A percentile compares a stretch with the other conserved stretches of the same genome.
Conservation (phyloP, 2,329 filamentous ascomycete genomes). For the Cladophialophora bantiana region DNA sequence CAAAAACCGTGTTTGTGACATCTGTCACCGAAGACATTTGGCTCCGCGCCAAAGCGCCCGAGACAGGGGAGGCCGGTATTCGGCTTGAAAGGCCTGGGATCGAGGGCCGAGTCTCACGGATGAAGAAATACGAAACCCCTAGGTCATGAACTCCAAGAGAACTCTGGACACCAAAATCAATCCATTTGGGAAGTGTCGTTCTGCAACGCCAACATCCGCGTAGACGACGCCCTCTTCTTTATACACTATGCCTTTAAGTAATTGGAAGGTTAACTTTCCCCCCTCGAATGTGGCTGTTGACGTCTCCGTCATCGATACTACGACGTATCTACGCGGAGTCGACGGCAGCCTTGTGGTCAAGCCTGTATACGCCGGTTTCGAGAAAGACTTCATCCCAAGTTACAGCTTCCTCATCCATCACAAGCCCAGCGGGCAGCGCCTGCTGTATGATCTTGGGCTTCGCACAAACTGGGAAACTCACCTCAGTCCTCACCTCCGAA, state of each 20-base stretch:
- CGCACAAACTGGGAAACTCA: conserved; percentile 35
- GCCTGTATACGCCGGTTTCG: neutral
- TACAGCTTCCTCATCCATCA: conserved; percentile 57
- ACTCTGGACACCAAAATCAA: no score
- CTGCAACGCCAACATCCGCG: no score
- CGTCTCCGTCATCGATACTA: neutral
- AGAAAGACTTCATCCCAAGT: conserved; percentile 6
- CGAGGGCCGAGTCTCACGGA: no score
- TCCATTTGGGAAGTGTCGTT: no score
- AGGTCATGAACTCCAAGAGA: no score
- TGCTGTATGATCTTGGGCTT: conserved; percentile 48
- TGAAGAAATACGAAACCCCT: no score
- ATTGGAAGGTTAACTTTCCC: neutral
- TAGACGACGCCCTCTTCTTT: no score
- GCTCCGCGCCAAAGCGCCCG: no score
- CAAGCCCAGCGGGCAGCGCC: conserved; percentile 37
- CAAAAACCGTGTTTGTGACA: no score
- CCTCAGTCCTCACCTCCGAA: neutral
- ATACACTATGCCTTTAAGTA: neutral
- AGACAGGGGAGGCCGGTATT: no score
- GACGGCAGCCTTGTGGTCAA: neutral
- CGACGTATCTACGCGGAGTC: neutral
- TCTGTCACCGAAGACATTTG: no score
- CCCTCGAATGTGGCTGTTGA: neutral
- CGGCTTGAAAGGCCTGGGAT: no score